A percentile compares a stretch with the other conserved stretches of the same genome.
Conservation (phyloP, 2,329 filamentous ascomycete genomes). For the Neocatenulostroma microsporum region DNA sequence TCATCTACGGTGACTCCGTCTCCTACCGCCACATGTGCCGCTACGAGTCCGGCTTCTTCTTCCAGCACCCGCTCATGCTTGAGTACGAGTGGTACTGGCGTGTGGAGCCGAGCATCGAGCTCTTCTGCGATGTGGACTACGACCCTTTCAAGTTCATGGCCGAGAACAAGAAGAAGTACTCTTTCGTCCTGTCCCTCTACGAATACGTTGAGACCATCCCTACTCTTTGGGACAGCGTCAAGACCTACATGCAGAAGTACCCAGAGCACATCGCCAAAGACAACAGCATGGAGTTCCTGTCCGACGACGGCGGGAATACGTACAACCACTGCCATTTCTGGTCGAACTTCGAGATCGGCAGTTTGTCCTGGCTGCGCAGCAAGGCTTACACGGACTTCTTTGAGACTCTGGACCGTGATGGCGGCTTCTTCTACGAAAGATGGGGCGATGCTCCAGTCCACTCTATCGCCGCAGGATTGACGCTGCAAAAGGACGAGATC, state of each 20-base stretch:
- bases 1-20: constrained; percentile 95
- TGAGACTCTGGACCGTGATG: constrained; percentile 74
- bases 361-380: constrained; percentile 85
- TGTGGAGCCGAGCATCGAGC: constrained; percentile 92
- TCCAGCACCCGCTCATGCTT: constrained; percentile 84
- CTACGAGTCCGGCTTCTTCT: constrained; percentile 99
- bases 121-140: constrained; percentile 92
- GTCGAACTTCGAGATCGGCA: constrained; percentile 98
- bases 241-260: constrained; percentile 85
- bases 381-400: constrained; percentile 88
- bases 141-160: constrained; percentile 96
- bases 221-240: constrained; percentile 89
- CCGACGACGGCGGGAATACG: constrained; percentile 79
- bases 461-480: constrained; percentile 83
- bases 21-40: constrained; percentile 99
- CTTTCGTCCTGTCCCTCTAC: constrained; percentile 89
- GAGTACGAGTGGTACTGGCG: constrained; percentile 99
- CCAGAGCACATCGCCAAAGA: constrained; percentile 77
- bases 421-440: constrained; percentile 97
- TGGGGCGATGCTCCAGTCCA: constrained; percentile 98
- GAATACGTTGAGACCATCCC: constrained; percentile 96
- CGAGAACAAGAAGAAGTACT: constrained; percentile 96
- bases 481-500: constrained; percentile 86
- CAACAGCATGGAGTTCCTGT: constrained; percentile 87
- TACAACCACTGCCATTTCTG: constrained; percentile 99